Conservation (phyloP, 352 stramenopile species). For the Blastocystis sp. region DNA sequence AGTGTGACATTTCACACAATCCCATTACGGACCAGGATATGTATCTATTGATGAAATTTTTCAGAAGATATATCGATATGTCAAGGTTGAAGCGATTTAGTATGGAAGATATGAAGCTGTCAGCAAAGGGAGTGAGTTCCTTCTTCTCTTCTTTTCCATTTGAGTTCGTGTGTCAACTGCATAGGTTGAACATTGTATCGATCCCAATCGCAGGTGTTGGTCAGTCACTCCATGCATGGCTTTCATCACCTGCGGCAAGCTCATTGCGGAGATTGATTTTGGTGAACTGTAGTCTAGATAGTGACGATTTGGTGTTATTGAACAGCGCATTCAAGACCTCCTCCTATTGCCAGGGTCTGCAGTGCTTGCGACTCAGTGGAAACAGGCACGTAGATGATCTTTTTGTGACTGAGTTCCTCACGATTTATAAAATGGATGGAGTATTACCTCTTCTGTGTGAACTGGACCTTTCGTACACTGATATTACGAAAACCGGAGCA, state of each 20-base stretch:
- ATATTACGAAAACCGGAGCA: not conserved
- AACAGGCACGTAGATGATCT: constrained; percentile 6
- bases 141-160: not conserved
- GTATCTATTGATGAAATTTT: not conserved
- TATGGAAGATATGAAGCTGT: not conserved
- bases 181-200: not conserved
- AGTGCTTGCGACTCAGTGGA: not conserved
- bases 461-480: constrained; percentile 19
- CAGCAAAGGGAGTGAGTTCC: not conserved
- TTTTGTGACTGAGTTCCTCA: not conserved
- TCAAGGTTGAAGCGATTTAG: not conserved
- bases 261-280: not conserved
- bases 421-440: not conserved
- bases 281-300: constrained; percentile 10
- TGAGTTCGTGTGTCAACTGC: not conserved
- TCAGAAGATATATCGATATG: not conserved
- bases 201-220: not conserved
- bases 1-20: not conserved
- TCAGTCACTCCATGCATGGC: not conserved
- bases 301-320: not conserved
- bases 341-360: not conserved
- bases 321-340: not conserved
- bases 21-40: not conserved
- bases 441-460: not conserved
- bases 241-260: not conserved